Evolutionary conservation across 306 rosid genomes (phyloP).

Genomic region (Amphicarpaea edgeworthii): DNA sequence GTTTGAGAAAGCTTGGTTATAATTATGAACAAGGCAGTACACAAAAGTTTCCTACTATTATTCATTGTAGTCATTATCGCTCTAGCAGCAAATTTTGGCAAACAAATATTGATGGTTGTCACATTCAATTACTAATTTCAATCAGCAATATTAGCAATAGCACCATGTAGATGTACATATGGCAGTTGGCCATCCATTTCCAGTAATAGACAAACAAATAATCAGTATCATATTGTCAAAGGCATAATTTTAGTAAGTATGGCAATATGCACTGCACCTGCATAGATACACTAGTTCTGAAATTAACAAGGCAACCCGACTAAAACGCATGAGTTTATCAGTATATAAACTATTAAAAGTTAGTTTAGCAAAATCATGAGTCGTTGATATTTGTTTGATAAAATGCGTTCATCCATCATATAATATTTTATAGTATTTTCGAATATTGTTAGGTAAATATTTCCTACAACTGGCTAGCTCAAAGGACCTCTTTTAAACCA

Average conservation of each 20-base stretch:
- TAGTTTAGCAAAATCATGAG: neutral
- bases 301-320: neutral
- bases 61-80: neutral
- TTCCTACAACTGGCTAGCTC: slow-evolving; percentile 1
- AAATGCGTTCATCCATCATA: neutral
- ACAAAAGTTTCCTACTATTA: neutral
- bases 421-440: neutral
- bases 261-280: slow-evolving; percentile 23
- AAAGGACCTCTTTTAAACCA: neutral
- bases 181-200: neutral
- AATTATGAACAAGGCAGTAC: slow-evolving; percentile 6
- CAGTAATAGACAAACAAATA: neutral
- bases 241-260: neutral
- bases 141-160: neutral
- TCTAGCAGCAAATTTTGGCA: slow-evolving; percentile 36
- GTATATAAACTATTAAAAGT: neutral
- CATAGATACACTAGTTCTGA: neutral
- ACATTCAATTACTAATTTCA: slow-evolving; percentile 13
- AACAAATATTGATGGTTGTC: slow-evolving; percentile 1
- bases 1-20: slow-evolving; percentile 9
- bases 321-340: neutral
- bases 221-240: neutral
- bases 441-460: neutral
- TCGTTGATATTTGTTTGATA: neutral
- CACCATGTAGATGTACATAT: neutral